phyloP scores from a whole-genome alignment of 495 filamentous ascomycete genomes.

The Neurospora sp. region DNA sequence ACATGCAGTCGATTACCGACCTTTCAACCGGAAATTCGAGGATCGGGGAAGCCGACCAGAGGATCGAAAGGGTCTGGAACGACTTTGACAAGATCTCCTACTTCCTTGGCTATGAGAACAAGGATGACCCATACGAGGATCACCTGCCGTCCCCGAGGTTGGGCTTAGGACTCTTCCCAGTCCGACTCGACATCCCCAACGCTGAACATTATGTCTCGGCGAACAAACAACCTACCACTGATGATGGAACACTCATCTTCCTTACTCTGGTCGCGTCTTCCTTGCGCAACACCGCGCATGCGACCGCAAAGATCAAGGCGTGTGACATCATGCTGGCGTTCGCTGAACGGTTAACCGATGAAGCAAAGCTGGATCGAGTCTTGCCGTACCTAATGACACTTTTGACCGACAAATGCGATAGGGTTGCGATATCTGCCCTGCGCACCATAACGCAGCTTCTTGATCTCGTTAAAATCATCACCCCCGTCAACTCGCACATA shows the following conservation, averaged over 20 bases:
- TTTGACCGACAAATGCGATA: slow-evolving; percentile 68
- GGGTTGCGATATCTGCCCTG: slow-evolving; percentile 76
- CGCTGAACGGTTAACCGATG: slow-evolving; percentile 82
- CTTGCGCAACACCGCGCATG: slow-evolving; percentile 76
- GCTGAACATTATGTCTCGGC: slow-evolving; percentile 54
- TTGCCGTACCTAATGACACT: slow-evolving; percentile 80
- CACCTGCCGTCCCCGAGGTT: slow-evolving; percentile 30
- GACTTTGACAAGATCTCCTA: slow-evolving; percentile 98
- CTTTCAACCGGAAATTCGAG: slow-evolving; percentile 62
- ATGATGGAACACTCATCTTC: slow-evolving; percentile 92
- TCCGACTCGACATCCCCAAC: slow-evolving; percentile 81
- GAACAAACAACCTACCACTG: slow-evolving; percentile 36
- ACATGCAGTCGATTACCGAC: slow-evolving; percentile 94
- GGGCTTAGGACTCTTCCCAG: slow-evolving; percentile 51
- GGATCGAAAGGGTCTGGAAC: slow-evolving; percentile 82
- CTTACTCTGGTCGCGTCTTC: slow-evolving; percentile 79
- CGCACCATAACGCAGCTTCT: slow-evolving; percentile 80
- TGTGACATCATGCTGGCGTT: slow-evolving; percentile 93
- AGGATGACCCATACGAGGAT: slow-evolving; percentile 23
- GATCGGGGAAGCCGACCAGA: slow-evolving; percentile 75
- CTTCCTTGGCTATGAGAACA: slow-evolving; percentile 65
- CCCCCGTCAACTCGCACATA: slow-evolving; percentile 88
- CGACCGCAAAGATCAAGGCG: slow-evolving; percentile 77
- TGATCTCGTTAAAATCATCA: slow-evolving; percentile 75
- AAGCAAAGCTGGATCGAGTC: slow-evolving; percentile 91